These are phyloP conservation scores for Teunomyces aglyptinius DNA, from an alignment of 805 yeast genomes.

Conservation along the genomic window DNA sequence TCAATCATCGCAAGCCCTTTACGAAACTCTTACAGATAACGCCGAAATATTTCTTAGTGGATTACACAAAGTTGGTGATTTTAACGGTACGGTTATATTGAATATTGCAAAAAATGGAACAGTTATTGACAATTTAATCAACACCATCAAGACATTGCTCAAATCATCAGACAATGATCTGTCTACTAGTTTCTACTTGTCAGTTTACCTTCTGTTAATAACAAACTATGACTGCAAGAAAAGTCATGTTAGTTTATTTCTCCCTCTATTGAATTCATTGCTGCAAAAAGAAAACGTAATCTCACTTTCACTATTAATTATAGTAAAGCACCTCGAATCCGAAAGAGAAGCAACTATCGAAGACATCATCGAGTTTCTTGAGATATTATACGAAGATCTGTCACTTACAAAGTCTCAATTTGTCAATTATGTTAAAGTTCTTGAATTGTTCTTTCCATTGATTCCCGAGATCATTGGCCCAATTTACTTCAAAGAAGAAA, in stretches of 20 bases:
- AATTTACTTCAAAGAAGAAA: slow-evolving; percentile 19
- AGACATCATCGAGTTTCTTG: slow-evolving; percentile 22
- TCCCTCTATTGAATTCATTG: slow-evolving; percentile 17
- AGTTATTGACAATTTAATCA: slow-evolving; percentile 8
- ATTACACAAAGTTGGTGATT: slow-evolving; percentile 14
- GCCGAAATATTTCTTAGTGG: slow-evolving; percentile 15
- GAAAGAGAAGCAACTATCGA: slow-evolving; percentile 14
- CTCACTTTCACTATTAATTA: slow-evolving; percentile 19
- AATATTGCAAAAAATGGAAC: slow-evolving; percentile 9
- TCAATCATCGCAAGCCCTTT: slow-evolving; percentile 9
- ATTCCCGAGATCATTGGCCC: slow-evolving; percentile 21
- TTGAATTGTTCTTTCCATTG: slow-evolving; percentile 28
- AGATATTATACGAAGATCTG: slow-evolving; percentile 15
- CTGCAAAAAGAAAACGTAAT: slow-evolving; percentile 10
- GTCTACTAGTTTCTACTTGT: slow-evolving; percentile 9
- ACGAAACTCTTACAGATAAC: slow-evolving; percentile 17
- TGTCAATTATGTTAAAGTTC: slow-evolving; percentile 18
- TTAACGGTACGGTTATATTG: slow-evolving; percentile 13
- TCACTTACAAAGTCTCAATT: slow-evolving; percentile 11
- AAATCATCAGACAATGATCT: not conserved
- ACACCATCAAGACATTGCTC: slow-evolving; percentile 6
- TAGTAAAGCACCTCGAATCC: slow-evolving; percentile 19
- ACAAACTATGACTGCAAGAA: slow-evolving; percentile 19
- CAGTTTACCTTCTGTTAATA: slow-evolving; percentile 18
- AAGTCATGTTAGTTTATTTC: slow-evolving; percentile 20